Evolutionary conservation across 176 grass and related monocot species (phyloP).

Genomic region (Poa pratensis): DNA sequence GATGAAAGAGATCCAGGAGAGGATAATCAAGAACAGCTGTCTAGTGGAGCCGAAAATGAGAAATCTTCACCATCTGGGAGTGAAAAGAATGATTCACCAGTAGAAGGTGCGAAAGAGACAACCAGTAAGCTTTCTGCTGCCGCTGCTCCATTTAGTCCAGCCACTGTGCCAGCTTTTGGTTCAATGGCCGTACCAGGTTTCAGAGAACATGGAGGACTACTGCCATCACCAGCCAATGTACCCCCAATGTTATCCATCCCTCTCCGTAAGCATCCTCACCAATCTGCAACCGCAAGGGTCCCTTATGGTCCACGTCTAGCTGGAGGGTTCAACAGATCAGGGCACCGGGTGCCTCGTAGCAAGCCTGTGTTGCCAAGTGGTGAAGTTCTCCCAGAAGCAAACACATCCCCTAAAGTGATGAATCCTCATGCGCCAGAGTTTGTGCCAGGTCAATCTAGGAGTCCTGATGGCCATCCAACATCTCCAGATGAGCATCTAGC

Average conservation of each 20-base stretch:
- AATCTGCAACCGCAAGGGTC: conserved; percentile 93
- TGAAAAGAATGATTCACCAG: conserved; percentile 54
- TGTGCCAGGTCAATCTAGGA: conserved; percentile 74
- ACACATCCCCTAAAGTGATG: conserved; percentile 70
- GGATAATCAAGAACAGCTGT: conserved; percentile 65
- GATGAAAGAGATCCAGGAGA: conserved; percentile 60
- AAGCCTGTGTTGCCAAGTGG: conserved; percentile 74
- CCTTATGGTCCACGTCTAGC: conserved; percentile 95
- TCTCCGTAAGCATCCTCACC: conserved; percentile 89
- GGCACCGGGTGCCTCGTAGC: conserved; percentile 72
- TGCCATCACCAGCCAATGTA: conserved; percentile 82
- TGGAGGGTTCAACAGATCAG: conserved; percentile 87
- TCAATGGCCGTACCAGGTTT: conserved; percentile 85
- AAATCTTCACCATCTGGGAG: conserved; percentile 67
- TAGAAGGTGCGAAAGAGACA: conserved; percentile 57
- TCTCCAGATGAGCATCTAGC: conserved; percentile 59
- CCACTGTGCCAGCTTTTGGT: conserved; percentile 80
- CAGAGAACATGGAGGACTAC: conserved; percentile 89
- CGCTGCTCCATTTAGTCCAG: conserved; percentile 90
- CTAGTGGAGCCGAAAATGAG: conserved; percentile 76
- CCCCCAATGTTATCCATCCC: conserved; percentile 82
- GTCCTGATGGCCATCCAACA: conserved; percentile 60
- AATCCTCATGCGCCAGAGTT: conserved; percentile 92
- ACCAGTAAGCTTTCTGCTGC: conserved; percentile 89
- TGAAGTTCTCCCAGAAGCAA: conserved; percentile 66